Conservation (phyloP, 1,284 basidiomycete genomes). For the Cutaneotrichosporon sp. region DNA sequence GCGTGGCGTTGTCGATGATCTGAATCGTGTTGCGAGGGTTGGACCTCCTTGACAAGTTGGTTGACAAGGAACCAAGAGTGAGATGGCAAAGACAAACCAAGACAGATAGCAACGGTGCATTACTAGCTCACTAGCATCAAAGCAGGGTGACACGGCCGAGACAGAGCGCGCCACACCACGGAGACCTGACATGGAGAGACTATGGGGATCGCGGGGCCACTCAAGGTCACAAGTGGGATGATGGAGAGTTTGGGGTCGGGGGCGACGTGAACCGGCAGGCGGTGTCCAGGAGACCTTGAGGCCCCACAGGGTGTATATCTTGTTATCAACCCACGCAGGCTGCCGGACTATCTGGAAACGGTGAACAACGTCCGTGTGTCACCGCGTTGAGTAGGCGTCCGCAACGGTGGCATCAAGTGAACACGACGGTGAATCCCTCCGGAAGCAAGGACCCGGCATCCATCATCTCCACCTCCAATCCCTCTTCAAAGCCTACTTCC, state of each 20-base stretch:
- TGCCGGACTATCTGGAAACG: background rate
- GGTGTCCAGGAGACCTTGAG: background rate
- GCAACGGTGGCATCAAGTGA: too few relatives aligned
- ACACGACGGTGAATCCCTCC: background rate
- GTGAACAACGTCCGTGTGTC: background rate
- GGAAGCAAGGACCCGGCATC: background rate
- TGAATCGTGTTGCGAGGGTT: too few relatives aligned
- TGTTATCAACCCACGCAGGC: background rate
- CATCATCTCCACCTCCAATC: background rate
- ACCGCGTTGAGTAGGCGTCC: too few relatives aligned
- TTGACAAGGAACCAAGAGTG: background rate
- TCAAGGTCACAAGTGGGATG: too few relatives aligned
- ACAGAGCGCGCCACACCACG: background rate
- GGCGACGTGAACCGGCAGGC: too few relatives aligned
- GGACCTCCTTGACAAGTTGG: too few relatives aligned
- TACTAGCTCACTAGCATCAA: background rate
- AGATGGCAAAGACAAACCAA: background rate
- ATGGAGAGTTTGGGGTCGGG: too few relatives aligned
- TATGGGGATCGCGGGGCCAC: background rate
- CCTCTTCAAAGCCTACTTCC: background rate
- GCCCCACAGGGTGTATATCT: background rate
- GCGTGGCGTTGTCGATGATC: too few relatives aligned
- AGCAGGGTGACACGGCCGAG: background rate
- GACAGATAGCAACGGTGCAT: background rate
- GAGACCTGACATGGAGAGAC: background rate